phyloP scores from a whole-genome alignment of 805 yeast genomes.

The Metschnikowia cerradonensis region DNA sequence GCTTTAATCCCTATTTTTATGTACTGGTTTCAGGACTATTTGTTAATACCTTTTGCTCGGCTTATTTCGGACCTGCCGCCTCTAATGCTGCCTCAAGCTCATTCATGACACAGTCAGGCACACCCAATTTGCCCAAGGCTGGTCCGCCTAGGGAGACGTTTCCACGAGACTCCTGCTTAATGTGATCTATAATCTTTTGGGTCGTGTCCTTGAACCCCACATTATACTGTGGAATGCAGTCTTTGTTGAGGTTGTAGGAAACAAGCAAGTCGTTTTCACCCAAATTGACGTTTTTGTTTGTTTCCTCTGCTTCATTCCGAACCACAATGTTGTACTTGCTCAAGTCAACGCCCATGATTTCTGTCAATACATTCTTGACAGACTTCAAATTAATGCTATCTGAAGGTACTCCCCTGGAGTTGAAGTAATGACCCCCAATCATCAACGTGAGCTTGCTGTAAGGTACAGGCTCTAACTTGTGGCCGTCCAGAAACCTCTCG shows the following conservation, averaged over 20 bases:
- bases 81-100: conserved; percentile 53
- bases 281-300: conserved; percentile 12
- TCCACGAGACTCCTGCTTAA: conserved; percentile 29
- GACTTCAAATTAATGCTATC: conserved; percentile 22
- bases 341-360: conserved; percentile 24
- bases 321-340: conserved; percentile 21
- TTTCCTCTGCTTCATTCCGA: conserved; percentile 23
- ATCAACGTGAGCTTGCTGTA: conserved; percentile 79
- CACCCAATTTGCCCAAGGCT: conserved; percentile 72
- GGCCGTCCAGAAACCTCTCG: conserved; percentile 16
- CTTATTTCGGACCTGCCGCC: not conserved
- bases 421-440: conserved; percentile 76
- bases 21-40: not conserved
- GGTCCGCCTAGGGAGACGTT: conserved; percentile 69
- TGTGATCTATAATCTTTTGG: conserved; percentile 30
- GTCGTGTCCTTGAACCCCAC: conserved; percentile 57
- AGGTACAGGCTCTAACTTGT: conserved; percentile 18
- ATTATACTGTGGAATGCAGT: conserved; percentile 76
- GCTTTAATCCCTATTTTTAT: not conserved
- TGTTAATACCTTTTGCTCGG: not conserved
- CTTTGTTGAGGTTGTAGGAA: conserved; percentile 30
- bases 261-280: conserved; percentile 26
- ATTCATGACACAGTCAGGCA: conserved; percentile 77
- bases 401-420: conserved; percentile 31
- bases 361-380: conserved; percentile 23